Evolutionary conservation across 768 basidiomycete genomes (phyloP).

Genomic region (Termitomyces bulborhizus): DNA sequence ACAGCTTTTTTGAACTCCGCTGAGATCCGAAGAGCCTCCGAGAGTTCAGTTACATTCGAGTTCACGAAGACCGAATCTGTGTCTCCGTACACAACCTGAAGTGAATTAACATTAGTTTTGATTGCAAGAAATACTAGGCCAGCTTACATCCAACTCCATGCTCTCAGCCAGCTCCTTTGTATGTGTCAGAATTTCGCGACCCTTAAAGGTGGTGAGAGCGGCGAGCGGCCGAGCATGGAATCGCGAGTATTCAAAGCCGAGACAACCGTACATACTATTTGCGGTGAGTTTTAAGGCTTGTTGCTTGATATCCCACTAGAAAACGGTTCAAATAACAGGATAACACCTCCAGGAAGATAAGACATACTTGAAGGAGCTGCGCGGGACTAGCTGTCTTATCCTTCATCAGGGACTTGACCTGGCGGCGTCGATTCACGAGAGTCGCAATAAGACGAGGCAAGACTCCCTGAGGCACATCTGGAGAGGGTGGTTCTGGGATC

Average conservation of each 20-base stretch:
- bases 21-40: conserved; percentile 88
- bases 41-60: conserved; percentile 84
- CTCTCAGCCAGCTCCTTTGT: conserved; percentile 91
- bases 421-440: conserved; percentile 81
- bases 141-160: conserved; percentile 77
- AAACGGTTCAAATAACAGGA: neutral
- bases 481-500: conserved; percentile 81
- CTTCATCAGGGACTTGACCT: conserved; percentile 95
- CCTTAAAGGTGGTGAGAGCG: conserved; percentile 95
- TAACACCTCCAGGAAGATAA: neutral
- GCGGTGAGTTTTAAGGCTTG: conserved; percentile 96
- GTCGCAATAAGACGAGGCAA: conserved; percentile 98
- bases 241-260: conserved; percentile 94
- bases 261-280: conserved; percentile 99
- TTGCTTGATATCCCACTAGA: conserved; percentile 93
- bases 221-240: conserved; percentile 98
- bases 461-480: conserved; percentile 73
- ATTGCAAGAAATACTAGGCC: neutral
- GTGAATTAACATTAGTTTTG: neutral
- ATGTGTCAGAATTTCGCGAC: conserved; percentile 92
- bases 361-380: conserved; percentile 71
- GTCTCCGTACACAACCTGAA: conserved; percentile 95
- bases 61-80: conserved; percentile 99
- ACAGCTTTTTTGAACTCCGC: conserved; percentile 92
- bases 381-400: conserved; percentile 66